A percentile compares a stretch with the other conserved stretches of the same genome.
Conservation (phyloP, 306 rosid species). For the Cicer pinnatifidum region DNA sequence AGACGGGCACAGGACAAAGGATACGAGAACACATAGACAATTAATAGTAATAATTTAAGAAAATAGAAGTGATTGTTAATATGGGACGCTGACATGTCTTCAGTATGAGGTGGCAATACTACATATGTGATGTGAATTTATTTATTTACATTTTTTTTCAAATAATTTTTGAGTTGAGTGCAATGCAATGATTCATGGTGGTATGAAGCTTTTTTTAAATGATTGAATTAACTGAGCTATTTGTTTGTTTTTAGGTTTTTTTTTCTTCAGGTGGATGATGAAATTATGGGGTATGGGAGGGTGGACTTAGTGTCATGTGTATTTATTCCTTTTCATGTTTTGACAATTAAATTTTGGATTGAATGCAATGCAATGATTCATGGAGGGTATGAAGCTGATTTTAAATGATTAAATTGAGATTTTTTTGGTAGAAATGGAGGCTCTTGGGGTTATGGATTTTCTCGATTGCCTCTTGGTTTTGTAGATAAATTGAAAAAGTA, state of each 20-base stretch:
- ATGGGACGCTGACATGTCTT: too few relatives aligned
- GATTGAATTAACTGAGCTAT: conserved; percentile 24
- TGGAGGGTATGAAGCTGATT: not conserved
- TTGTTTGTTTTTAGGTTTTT: not conserved
- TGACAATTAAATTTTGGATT: not conserved
- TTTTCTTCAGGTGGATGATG: not conserved
- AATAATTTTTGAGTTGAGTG: not conserved
- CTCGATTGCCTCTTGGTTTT: conserved; percentile 2
- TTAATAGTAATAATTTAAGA: too few relatives aligned
- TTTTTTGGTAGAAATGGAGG: not conserved
- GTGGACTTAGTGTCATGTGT: not conserved
- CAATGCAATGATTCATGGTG: not conserved
- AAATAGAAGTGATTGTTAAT: too few relatives aligned
- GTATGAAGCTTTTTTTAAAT: not conserved
- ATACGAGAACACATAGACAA: too few relatives aligned
- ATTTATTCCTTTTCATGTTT: conserved; percentile 10
- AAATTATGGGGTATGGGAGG: not conserved
- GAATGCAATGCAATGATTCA: not conserved
- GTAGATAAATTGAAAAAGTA: not conserved
- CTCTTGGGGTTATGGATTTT: conserved; percentile 4
- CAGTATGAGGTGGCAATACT: too few relatives aligned
- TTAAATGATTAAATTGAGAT: conserved; percentile 16
- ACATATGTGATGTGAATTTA: not conserved
- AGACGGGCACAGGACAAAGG: too few relatives aligned
- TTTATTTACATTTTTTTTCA: conserved; percentile 13